Conservation (phyloP, 1,284 basidiomycete species). For the Bjerkandera adusta region DNA sequence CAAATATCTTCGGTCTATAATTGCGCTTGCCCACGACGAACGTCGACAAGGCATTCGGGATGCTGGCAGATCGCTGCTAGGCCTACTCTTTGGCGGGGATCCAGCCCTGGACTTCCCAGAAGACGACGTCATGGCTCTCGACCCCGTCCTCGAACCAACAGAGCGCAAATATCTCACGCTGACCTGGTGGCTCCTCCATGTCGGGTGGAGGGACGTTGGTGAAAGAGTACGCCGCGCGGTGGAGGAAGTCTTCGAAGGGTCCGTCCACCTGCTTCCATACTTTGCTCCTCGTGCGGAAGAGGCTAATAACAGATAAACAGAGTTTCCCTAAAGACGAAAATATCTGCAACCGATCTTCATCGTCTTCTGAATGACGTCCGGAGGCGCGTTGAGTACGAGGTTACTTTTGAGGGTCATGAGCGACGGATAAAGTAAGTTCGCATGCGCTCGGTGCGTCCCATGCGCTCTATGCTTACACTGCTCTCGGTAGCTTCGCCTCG, state of each 20-base stretch:
- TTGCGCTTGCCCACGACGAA: constrained; percentile 63
- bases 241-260: constrained; percentile 81
- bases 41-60: constrained; percentile 45
- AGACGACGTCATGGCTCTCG: constrained; percentile 31
- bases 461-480: constrained; percentile 3
- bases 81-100: constrained; percentile 29
- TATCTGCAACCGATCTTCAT: constrained; percentile 67
- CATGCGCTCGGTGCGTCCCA: constrained; percentile 1
- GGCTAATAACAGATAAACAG: constrained; percentile 35
- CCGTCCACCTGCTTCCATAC: constrained; percentile 26
- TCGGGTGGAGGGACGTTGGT: constrained; percentile 83
- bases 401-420: constrained; percentile 61
- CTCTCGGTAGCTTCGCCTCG: constrained; percentile 58
- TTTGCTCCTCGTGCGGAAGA: background rate
- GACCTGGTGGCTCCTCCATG: constrained; percentile 89
- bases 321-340: constrained; percentile 75
- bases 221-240: constrained; percentile 72
- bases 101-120: constrained; percentile 30
- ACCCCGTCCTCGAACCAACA: constrained; percentile 48
- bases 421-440: constrained; percentile 50
- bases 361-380: constrained; percentile 70
- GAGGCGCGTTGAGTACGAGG: constrained; percentile 68
- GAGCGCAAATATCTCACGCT: constrained; percentile 82
- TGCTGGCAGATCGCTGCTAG: constrained; percentile 38
- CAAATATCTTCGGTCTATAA: constrained; percentile 75